Base-by-base conservation (phyloP, 2,329 filamentous ascomycete genomes). In the Aspergillus persii region DNA sequence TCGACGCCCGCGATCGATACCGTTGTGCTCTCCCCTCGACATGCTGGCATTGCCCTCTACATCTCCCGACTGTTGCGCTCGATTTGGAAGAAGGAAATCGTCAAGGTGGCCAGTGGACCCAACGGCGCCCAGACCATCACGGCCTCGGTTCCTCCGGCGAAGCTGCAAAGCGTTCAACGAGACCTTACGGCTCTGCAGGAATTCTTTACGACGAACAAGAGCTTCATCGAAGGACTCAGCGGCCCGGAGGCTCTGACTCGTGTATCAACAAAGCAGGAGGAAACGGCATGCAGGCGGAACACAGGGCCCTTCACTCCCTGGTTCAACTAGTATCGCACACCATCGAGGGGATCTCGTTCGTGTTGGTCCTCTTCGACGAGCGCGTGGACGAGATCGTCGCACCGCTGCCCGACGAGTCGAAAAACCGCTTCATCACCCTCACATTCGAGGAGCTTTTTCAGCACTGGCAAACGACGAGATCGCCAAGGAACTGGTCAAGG, bases 271-370 rank as follows among this genome's bases (percentile, higher is more conserved):
- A 89, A 94, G 63, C 90, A 96, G 71, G 95, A 97, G 68, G 94
- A 98, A 74, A 86, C 96, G 51, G 91, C 93, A 0, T 81, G 26
- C 94, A 97, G 74, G 94, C 92, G 12, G 95, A 99, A 75, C 94
- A 99, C 72, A 91, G 96, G 67, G 93, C 93, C 9, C 83, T 99
- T 64, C 89, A 95, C 70, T 92, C 92, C 2, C 80, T 99, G 52
- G 86, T 96, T 62, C 88, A 89, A 64, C 82, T 99, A 27, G 91
- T 97, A 74, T 88, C 89, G 56, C 92, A 92, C 73, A 95, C 97
- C 44, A 93, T 95, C 7, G 95, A 99, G 74, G 95, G 95, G 3
- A 96, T 99, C 54, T 96, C 94, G 0, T 99, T 99, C 68, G 92
- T 97, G 3, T 83, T 94, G 26, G 95, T 97, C 71, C 83, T 99